phyloP scores from a whole-genome alignment of 441 rosid genomes.

The Aleurites moluccanus region DNA sequence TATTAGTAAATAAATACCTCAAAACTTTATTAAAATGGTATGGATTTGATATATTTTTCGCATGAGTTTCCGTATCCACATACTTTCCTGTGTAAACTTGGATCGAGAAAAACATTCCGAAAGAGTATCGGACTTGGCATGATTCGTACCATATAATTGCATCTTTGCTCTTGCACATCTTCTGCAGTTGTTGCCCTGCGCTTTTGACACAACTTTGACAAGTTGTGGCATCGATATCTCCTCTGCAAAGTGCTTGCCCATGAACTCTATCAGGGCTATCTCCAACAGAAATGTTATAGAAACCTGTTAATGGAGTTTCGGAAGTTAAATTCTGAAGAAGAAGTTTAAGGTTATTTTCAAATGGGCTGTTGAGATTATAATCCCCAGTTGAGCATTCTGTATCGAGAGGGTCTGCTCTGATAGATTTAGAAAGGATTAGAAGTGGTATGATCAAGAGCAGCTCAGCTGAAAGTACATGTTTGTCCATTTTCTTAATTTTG shows the following conservation, averaged over 20 bases:
- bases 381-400: background rate
- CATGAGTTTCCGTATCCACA: constrained; percentile 5
- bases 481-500: background rate
- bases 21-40: background rate
- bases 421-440: background rate
- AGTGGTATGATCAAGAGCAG: constrained; percentile 1
- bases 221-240: constrained; percentile 24
- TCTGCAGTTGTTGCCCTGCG: constrained; percentile 22
- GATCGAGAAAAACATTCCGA: background rate
- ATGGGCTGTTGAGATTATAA: constrained; percentile 13
- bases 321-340: constrained; percentile 22
- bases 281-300: constrained; percentile 26
- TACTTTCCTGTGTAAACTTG: constrained; percentile 20
- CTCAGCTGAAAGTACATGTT: background rate
- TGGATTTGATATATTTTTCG: constrained; percentile 10
- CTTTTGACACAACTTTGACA: constrained; percentile 29
- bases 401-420: background rate
- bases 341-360: constrained; percentile 21
- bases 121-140: constrained; percentile 37
- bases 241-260: constrained; percentile 39
- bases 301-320: constrained; percentile 24
- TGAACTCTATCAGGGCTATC: constrained; percentile 15
- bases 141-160: constrained; percentile 34
- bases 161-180: constrained; percentile 8
- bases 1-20: background rate